Conservation (phyloP, 257 asterid species). For the Linaria vulgaris region DNA sequence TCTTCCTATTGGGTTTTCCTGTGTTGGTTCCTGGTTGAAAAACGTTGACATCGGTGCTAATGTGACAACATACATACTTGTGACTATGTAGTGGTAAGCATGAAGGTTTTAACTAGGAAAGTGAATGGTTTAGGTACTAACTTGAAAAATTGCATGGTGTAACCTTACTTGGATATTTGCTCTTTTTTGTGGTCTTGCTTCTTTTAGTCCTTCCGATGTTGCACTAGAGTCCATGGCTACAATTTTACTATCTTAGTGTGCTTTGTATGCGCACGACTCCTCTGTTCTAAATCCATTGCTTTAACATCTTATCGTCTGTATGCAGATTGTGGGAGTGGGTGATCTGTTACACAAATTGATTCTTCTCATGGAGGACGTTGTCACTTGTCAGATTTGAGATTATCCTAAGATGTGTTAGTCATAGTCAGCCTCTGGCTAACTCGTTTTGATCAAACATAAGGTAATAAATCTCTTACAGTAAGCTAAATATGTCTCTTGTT, state of each 20-base stretch:
- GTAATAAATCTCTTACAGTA: no score
- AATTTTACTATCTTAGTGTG: neutral
- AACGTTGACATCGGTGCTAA: neutral
- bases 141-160: neutral
- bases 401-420: no score
- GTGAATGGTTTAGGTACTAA: neutral
- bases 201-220: neutral
- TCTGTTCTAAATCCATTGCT: conserved; percentile 6
- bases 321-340: conserved; percentile 65
- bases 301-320: conserved; percentile 12
- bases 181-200: neutral
- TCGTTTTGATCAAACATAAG: no score
- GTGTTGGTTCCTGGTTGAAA: neutral
- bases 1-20: no score
- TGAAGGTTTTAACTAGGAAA: neutral
- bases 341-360: no score
- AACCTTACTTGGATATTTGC: neutral
- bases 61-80: neutral
- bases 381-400: no score
- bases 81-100: no score
- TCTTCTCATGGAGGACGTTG: no score
- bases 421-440: no score
- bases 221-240: neutral
- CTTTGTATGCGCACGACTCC: neutral
- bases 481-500: no score